A percentile compares a stretch with the other conserved stretches of the same genome.
Evolutionary conservation across 2,329 filamentous ascomycete genomes (phyloP).

Genomic region (Fusarium humuli): DNA sequence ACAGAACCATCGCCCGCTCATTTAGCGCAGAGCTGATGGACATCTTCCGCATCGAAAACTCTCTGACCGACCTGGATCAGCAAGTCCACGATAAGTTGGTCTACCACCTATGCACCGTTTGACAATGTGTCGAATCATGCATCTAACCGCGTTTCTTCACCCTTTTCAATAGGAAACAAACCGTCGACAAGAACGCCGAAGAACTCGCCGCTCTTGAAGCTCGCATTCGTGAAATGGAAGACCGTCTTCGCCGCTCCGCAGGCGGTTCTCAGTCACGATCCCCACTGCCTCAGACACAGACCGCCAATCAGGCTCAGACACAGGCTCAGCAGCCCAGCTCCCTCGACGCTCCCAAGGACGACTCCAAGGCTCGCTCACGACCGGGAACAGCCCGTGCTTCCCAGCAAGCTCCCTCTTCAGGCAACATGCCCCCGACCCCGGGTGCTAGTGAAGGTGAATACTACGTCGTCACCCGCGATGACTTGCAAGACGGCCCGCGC

Average conservation of each 20-base stretch:
- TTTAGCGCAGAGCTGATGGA: constrained; percentile 89
- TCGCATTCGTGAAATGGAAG: constrained; percentile 85
- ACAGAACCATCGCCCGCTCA: constrained; percentile 84
- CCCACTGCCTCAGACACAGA: constrained; percentile 35
- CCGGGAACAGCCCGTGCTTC: constrained; percentile 65
- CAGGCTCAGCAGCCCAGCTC: constrained; percentile 31
- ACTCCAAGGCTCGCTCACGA: constrained; percentile 60
- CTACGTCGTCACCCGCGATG: constrained; percentile 52
- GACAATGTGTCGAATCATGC: background rate
- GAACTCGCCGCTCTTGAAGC: constrained; percentile 90
- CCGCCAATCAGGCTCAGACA: constrained; percentile 32
- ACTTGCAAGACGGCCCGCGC: constrained; percentile 48
- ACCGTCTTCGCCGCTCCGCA: constrained; percentile 68
- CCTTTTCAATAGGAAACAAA: constrained; percentile 73
- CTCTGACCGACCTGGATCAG: constrained; percentile 77
- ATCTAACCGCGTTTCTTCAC: constrained; percentile 32
- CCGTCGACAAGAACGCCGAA: constrained; percentile 76
- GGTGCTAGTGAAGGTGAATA: constrained; percentile 73
- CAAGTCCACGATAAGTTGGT: constrained; percentile 85
- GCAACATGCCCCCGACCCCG: constrained; percentile 70
- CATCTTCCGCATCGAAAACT: constrained; percentile 88
- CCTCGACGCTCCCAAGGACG: constrained; percentile 43
- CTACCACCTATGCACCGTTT: constrained; percentile 17
- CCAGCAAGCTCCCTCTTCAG: constrained; percentile 64
- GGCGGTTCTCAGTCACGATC: constrained; percentile 32